These are phyloP conservation scores for Carpinus fangiana DNA, from an alignment of 306 rosid genomes.

Conservation along the genomic window DNA sequence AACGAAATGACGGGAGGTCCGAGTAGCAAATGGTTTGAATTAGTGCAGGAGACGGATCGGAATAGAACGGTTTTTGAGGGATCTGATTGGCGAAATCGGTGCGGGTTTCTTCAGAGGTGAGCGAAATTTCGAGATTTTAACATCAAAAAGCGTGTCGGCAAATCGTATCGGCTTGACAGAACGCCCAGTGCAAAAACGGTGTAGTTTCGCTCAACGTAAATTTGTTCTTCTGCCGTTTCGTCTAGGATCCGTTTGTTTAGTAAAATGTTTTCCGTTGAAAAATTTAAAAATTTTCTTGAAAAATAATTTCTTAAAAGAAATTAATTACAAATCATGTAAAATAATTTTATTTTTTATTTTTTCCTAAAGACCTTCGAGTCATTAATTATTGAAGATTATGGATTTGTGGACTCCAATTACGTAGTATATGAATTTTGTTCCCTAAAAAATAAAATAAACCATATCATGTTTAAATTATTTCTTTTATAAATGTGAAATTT, in stretches of 20 bases:
- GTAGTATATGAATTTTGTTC: too few relatives aligned
- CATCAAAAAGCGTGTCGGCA: not conserved
- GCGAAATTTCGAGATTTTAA: not conserved
- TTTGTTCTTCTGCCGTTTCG: not conserved
- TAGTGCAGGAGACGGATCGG: not conserved
- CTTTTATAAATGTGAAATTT: too few relatives aligned
- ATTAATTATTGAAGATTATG: too few relatives aligned
- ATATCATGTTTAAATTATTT: too few relatives aligned
- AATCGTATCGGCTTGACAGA: slow-evolving; percentile 2
- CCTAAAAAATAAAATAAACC: too few relatives aligned
- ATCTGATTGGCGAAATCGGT: not conserved
- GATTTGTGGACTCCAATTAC: too few relatives aligned
- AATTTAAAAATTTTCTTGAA: too few relatives aligned
- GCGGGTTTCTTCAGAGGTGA: not conserved
- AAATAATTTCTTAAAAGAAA: too few relatives aligned
- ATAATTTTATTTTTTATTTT: too few relatives aligned
- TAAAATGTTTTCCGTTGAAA: not conserved
- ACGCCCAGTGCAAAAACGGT: not conserved
- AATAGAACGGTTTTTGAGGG: not conserved
- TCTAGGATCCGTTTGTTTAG: not conserved
- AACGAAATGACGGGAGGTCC: not conserved
- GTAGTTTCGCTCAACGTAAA: not conserved
- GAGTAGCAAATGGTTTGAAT: not conserved
- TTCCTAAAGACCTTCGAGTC: too few relatives aligned
- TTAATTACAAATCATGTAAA: too few relatives aligned